Base-by-base conservation (phyloP, 495 filamentous ascomycete genomes). In the Penicillium salamii region DNA sequence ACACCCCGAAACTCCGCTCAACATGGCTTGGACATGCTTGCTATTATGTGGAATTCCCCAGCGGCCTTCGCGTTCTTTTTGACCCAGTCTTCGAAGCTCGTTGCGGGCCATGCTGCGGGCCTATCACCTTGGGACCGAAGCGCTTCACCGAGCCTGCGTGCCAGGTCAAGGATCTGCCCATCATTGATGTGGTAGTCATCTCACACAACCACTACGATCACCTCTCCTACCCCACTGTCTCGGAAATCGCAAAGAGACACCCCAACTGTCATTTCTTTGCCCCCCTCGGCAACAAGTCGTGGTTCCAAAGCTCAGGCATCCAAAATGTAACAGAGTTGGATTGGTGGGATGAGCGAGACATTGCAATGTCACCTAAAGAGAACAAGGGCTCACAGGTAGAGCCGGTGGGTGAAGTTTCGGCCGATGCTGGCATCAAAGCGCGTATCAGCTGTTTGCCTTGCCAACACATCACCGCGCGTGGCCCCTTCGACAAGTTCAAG, bases 11-110 rank as follows among this genome's bases (percentile, higher is more conserved):
- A 11, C 81, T 98, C 7, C 85, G 92, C 15, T 91, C 92, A 32
- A 98, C 93, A 26, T 98, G 93, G 93, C 81, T 98, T 4, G 93
- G 93, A 8, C 93, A 98, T 68, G 91, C 93, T 1, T 96, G 90
- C 70, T 96, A 90, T 67, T 89, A 88, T 61, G 85, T 95, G 44
- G 93, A 97, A 63, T 97, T 95, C 58, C 92, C 93, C 13, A 70
- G 77, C 44, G 93, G 93, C 1, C 72, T 98, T 17, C 84, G 92
- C 32, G 90, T 95, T 2, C 79, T 98, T 9, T 97, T 97, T 65
- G 93, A 98, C 64, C 93, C 93, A 2, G 92, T 98, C 13, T 96
- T 98, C 50, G 89, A 91, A 53, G 80, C 87, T 46, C 85, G 90
- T 41, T 98, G 93, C 64, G 81, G 82, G 18, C 93, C 92, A 1